phyloP scores from a whole-genome alignment of 805 yeast species.

The Zygoascus ofunaensis region DNA sequence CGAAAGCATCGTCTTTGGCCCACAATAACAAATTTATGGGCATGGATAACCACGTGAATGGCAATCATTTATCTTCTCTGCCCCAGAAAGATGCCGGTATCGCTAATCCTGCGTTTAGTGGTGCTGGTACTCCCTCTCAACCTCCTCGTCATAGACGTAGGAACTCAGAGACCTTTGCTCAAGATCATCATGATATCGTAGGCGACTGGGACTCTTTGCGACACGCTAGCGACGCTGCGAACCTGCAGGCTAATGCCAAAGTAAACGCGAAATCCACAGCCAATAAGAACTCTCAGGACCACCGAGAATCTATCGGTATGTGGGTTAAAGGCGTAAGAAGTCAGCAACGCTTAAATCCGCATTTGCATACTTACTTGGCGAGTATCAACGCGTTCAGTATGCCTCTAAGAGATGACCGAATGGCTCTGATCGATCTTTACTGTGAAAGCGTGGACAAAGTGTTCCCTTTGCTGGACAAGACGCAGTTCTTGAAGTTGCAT shows the following conservation, averaged over 20 bases:
- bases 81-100: not conserved
- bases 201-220: not conserved
- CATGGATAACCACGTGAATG: not conserved
- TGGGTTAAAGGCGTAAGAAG: conserved; percentile 28
- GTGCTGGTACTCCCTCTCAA: not conserved
- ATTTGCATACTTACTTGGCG: conserved; percentile 27
- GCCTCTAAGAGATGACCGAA: conserved; percentile 26
- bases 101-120: not conserved
- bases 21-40: not conserved
- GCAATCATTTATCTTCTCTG: too few species aligned
- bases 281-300: conserved; percentile 1
- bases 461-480: conserved; percentile 36
- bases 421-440: conserved; percentile 32
- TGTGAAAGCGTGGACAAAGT: conserved; percentile 34
- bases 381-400: conserved; percentile 34
- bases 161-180: not conserved
- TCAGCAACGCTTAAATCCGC: conserved; percentile 24
- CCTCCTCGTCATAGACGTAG: not conserved
- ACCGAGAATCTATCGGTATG: conserved; percentile 25
- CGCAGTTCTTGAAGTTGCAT: conserved; percentile 32
- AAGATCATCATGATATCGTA: not conserved
- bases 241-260: not conserved
- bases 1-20: too few species aligned
- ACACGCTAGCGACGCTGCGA: not conserved
- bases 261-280: not conserved